Percentiles rank a stretch among this genome's conserved stretches.
Evolutionary conservation across 495 filamentous ascomycete species (phyloP).

Genomic region (Sabuloglossum arenarium): DNA sequence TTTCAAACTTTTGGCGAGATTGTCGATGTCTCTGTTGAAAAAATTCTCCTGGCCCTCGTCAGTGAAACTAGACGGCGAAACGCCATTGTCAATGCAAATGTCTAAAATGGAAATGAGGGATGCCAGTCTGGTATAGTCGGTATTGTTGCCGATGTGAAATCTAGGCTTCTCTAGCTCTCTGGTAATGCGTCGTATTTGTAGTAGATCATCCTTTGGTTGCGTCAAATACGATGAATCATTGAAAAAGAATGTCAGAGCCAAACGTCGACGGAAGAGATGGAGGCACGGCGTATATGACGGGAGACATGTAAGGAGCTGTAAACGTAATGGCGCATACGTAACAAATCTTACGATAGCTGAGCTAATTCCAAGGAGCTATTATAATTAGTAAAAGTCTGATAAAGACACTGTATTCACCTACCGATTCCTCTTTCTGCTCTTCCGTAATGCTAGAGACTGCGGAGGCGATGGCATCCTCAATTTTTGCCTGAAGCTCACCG

Average conservation of each 20-base stretch:
- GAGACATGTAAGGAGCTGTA: slow-evolving; percentile 37
- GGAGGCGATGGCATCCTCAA: slow-evolving; percentile 1
- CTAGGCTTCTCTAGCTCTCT: slow-evolving; percentile 27
- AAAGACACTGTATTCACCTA: background rate
- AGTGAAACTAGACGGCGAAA: slow-evolving; percentile 12
- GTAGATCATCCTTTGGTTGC: slow-evolving; percentile 20
- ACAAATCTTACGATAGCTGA: slow-evolving; percentile 28
- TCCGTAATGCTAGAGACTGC: background rate
- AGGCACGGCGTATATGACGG: slow-evolving; percentile 30
- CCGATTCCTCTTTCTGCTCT: background rate
- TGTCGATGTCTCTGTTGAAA: slow-evolving; percentile 53
- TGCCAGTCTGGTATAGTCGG: slow-evolving; percentile 45
- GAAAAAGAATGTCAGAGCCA: slow-evolving; percentile 54
- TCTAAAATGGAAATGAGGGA: slow-evolving; percentile 46
- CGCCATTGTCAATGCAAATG: slow-evolving; percentile 48
- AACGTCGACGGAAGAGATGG: slow-evolving; percentile 42
- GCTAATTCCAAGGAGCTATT: background rate
- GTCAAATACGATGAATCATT: slow-evolving; percentile 25
- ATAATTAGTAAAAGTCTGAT: background rate
- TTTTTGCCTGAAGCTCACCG: background rate
- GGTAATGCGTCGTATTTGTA: slow-evolving; percentile 30
- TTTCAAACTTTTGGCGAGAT: slow-evolving; percentile 38
- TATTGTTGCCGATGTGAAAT: slow-evolving; percentile 29
- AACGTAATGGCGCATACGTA: slow-evolving; percentile 29
- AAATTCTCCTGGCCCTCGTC: slow-evolving; percentile 21